phyloP scores from a whole-genome alignment of 768 basidiomycete genomes.

The Lactarius psammicola region DNA sequence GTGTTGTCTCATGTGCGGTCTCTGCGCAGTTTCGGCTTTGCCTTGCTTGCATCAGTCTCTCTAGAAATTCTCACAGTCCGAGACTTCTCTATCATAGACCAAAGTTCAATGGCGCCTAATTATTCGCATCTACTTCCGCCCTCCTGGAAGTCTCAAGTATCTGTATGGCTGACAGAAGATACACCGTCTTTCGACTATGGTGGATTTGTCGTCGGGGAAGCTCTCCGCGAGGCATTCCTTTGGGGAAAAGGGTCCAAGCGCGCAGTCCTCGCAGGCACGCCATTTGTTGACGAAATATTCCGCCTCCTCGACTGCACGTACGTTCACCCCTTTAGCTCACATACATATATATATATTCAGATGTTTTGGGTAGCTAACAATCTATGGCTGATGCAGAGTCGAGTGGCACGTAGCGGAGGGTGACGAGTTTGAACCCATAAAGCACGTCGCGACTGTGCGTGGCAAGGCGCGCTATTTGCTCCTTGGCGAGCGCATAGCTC shows the following conservation, averaged over 20 bases:
- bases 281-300: conserved; percentile 95
- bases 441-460: conserved; percentile 85
- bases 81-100: background rate
- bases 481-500: conserved; percentile 87
- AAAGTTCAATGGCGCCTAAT: background rate
- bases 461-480: conserved; percentile 88
- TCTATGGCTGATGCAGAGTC: conserved; percentile 52
- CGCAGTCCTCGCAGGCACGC: conserved; percentile 87
- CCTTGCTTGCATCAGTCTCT: no score
- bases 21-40: no score
- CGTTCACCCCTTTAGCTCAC: conserved; percentile 34
- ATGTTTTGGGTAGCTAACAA: background rate
- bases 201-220: conserved; percentile 44
- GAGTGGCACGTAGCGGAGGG: conserved; percentile 94
- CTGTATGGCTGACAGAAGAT: conserved; percentile 87
- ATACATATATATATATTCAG: no score
- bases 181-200: conserved; percentile 90
- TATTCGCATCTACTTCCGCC: conserved; percentile 82
- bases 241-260: conserved; percentile 82
- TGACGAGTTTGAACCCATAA: conserved; percentile 72
- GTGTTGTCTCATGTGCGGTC: no score
- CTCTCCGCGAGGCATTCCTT: conserved; percentile 78
- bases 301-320: conserved; percentile 85
- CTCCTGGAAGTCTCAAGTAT: conserved; percentile 83
- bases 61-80: background rate